Base-by-base conservation (phyloP, 805 yeast genomes). In the Starmerella asiatica region DNA sequence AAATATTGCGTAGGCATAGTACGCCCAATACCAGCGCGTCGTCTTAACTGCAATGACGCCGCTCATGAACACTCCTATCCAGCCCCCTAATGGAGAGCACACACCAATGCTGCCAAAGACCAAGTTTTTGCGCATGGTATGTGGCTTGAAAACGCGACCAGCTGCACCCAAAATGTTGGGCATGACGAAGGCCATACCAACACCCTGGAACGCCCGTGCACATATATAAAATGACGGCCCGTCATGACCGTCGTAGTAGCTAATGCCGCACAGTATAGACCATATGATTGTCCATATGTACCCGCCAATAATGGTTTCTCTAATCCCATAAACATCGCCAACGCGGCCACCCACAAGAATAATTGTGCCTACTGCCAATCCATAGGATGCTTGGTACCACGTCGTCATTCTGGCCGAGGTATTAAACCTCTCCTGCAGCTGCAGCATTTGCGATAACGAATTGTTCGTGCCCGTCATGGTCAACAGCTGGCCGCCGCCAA, bases 351-450 rank as follows among this genome's bases (percentile, higher is more conserved):
- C 68, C 4, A 75, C 63, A 21, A 79, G 57, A 35, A 79, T 79
- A 46, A 79, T 75, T 0, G 88, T 76, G 8, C 88, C 88, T 4
- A 76, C 72, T 0, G 82, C 75, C 39, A 80, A 57, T 0, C 84
- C 73, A 54, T 73, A 78, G 1, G 82, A 70, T 1, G 85, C 83
- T 67, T 75, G 67, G 52, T 73, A 71, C 91, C 93, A 77, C 36
- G 62, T 56, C 6, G 63, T 63, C 3, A 54, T 50, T 7, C 54
- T 44, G 21, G 38, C 32, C 2, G 45, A 46, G 19, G 56, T 49
- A 23, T 50, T 48, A 30, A 62, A 64, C 24, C 50, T 39, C 12
- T 44, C 44, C 3, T 61, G 61, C 3, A 66, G 56, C 15, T 47
- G 49, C 19, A 51, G 34, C 46, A 57, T 40, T 34, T 59, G 42